Base-by-base conservation (phyloP, 805 yeast genomes). In the Saccharomycopsis sp. region DNA sequence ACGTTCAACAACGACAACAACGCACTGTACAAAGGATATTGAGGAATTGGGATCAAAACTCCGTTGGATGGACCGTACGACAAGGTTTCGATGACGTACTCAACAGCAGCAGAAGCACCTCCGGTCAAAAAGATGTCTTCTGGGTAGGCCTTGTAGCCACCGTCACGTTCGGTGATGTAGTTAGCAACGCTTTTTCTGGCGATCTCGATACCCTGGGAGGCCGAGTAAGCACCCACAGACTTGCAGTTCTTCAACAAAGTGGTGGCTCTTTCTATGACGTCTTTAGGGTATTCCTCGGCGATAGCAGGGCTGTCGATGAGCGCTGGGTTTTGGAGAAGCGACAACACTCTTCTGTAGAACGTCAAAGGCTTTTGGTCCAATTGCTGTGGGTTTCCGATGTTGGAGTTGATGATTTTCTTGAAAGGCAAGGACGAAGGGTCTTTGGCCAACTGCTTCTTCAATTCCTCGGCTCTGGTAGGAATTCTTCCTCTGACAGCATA, bases 341-440 rank as follows among this genome's bases (percentile, higher is more conserved):
- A 82, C 60, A 92, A 75, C 2, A 91, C 96, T 69, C 91, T 96
- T 66, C 99, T 81, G 72, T 90, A 91, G 76, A 94, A 94, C n/a
- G 96, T 89, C 65, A 94, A 77, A 0, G 99, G 99, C 66, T 84
- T 80, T 71, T 94, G 99, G 64, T 90, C 92, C 68, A 94, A 78
- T 70, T 92, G 98, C 72, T 94, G 99, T 1, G 99, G 99, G 70
- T 94, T 94, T 34, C 99, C 99, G 62, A 94, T 94, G 70, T 94
- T 94, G 62, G 97, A 94, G 66, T 83, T 85, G 68, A 95, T 87
- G 65, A 94, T 88, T 60, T 80, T 75, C 50, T 79, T 73, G 68
- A 91, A 94, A 0, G 96, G 96, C 63, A 90, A 74, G 3, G 87
- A 81, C 18, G 75, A 76, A 24, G 87, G 84, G 46, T 80, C 75